These are phyloP conservation scores for Ciborinia camelliae DNA, from an alignment of 2,329 filamentous ascomycete species.

Conservation along the genomic window DNA sequence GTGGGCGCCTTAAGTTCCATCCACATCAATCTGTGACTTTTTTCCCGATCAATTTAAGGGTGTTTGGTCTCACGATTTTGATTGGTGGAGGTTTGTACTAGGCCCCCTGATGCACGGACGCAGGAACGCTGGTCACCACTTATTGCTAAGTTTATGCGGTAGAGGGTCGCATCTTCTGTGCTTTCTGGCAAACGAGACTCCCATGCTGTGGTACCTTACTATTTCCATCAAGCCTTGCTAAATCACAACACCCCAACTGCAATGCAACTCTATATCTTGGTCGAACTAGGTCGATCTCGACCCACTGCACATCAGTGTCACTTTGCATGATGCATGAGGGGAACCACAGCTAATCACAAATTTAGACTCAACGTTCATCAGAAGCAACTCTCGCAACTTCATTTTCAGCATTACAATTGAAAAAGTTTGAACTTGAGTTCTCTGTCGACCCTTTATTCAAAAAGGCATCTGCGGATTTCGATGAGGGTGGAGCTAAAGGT, in stretches of 20 bases:
- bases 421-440: conserved; percentile 97
- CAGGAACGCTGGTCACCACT: no score
- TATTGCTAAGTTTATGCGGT: no score
- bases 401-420: conserved; percentile 83
- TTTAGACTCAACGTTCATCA: conserved; percentile 67
- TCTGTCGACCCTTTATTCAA: conserved; percentile 98
- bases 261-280: no score
- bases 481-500: conserved; percentile 95
- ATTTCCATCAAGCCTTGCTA: no score
- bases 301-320: no score
- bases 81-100: neutral
- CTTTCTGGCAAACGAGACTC: no score
- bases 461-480: conserved; percentile 96
- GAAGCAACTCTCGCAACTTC: conserved; percentile 91
- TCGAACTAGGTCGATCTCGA: no score
- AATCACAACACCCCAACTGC: no score
- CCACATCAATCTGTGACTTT: neutral
- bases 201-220: no score
- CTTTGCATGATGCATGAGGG: neutral
- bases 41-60: neutral
- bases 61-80: neutral
- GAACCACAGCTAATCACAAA: conserved; percentile 16
- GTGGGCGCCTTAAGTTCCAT: neutral
- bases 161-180: no score
- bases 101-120: no score